Evolutionary conservation across 305 asterid genomes (phyloP).

Genomic region (Stenogyne calaminthoides): DNA sequence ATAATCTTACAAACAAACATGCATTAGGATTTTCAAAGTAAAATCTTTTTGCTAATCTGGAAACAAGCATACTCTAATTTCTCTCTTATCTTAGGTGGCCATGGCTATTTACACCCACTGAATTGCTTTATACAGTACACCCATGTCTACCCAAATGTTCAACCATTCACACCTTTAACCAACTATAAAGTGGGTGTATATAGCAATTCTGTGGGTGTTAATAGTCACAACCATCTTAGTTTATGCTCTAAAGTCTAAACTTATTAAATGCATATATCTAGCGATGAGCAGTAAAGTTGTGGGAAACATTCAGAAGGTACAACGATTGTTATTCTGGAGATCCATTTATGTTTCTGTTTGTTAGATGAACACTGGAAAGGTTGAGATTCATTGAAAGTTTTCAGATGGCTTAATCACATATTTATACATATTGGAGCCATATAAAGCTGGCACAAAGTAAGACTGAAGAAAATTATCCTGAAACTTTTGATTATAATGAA

Average conservation of each 20-base stretch:
- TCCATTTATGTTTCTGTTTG: neutral
- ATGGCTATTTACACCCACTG: neutral
- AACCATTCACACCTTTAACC: neutral
- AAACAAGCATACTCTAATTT: neutral
- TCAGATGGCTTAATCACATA: neutral
- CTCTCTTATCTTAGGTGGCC: neutral
- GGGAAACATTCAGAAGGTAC: neutral
- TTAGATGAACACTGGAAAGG: neutral
- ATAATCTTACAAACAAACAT: no score
- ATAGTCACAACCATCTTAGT: neutral
- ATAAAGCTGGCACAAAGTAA: neutral
- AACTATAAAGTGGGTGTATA: neutral
- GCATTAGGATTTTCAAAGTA: no score
- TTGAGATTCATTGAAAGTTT: slow-evolving; percentile 12
- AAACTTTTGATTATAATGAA: neutral
- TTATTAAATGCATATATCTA: neutral
- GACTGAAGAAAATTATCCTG: neutral
- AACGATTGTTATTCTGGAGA: neutral
- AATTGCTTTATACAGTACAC: neutral
- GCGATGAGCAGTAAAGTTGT: neutral
- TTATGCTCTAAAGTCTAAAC: slow-evolving; percentile 12
- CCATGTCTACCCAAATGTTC: neutral
- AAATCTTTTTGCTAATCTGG: no score
- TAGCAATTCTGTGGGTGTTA: neutral
- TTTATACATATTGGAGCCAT: neutral